Evolutionary conservation across 345 rosid species (phyloP), one percentile per base, ranked within the genome.

Genomic region (Acer negundo): DNA sequence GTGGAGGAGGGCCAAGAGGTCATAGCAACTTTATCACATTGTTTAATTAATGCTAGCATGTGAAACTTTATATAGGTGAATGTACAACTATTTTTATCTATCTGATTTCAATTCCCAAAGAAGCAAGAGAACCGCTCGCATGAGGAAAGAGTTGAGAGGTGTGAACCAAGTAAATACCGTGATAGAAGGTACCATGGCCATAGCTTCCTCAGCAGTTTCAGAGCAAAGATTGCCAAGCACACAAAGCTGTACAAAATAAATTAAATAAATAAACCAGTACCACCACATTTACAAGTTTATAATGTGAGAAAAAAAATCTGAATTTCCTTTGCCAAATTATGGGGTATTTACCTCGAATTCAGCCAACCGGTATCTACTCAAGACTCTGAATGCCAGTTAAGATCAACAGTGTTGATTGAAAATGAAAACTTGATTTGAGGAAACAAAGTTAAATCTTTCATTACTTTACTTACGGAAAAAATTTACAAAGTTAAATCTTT

Each of bases 211-310:
- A 38, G 91, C 93, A 56, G 97, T 94, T 82, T 96, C 99, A 38
- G 99, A 97, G 78, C 98, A 94, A 67, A 96, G 97, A 80, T 94
- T 96, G 74, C 98, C 99, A 80, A 94, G 97, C 78, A 96, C 98
- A 81, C 97, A 94, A 7, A 96, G 97, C 99, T 96, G 91, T 88
- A 86, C 38, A 78, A 31, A 38, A 1, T 22, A 40, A 11, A 2
- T 4, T 4, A 4, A 35, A 35, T 35, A 35, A 35, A 35, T 35
- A 35, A 35, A 35, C 38, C 38, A 58, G 51, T 38, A 67, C 66
- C 23, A 70, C 47, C 80, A 59, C 22, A 56, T 23, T 38, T 78
- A 17, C 28, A 35, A 19, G 19, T 75, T 28, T 76, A n/a, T 46
- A 51, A 69, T 2, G 10, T 35, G 8, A 24, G 67, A 65, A 51